A percentile compares a stretch with the other conserved stretches of the same genome.
Evolutionary conservation across 371 early-diverging fungal genomes (phyloP).

Genomic region (Saksenaea vasiformis): DNA sequence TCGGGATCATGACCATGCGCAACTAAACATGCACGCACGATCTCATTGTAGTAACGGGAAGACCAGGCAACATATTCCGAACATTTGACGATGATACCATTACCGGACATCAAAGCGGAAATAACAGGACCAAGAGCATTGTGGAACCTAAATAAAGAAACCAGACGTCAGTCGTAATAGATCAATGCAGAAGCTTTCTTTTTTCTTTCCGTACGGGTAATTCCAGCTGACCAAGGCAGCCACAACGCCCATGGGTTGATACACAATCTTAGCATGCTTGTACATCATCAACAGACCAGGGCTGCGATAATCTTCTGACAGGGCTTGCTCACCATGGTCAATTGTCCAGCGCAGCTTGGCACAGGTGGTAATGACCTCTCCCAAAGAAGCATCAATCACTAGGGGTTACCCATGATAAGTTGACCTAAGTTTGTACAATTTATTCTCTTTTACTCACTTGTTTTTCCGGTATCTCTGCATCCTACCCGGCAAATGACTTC

Average conservation of each 20-base stretch:
- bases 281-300: slow-evolving; percentile 78
- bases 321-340: slow-evolving; percentile 73
- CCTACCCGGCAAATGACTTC: slow-evolving; percentile 75
- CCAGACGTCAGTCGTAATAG: not conserved
- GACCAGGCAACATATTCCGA: slow-evolving; percentile 89
- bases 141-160: slow-evolving; percentile 55
- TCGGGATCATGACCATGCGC: slow-evolving; percentile 76
- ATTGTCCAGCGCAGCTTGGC: slow-evolving; percentile 86
- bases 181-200: not conserved
- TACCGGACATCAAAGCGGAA: slow-evolving; percentile 83
- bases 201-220: slow-evolving; percentile 57
- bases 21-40: slow-evolving; percentile 66
- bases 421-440: too few species aligned
- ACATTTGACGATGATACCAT: slow-evolving; percentile 81
- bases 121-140: slow-evolving; percentile 84
- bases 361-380: slow-evolving; percentile 80
- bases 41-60: slow-evolving; percentile 62
- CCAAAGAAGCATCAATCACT: slow-evolving; percentile 85
- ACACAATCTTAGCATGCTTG: slow-evolving; percentile 76
- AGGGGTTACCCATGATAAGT: too few species aligned
- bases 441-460: slow-evolving; percentile 46
- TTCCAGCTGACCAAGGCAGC: slow-evolving; percentile 84
- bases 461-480: slow-evolving; percentile 86
- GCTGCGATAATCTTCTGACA: slow-evolving; percentile 67
- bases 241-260: slow-evolving; percentile 81